Base-by-base conservation (phyloP, 306 rosid genomes). In the Inga oerstediana region DNA sequence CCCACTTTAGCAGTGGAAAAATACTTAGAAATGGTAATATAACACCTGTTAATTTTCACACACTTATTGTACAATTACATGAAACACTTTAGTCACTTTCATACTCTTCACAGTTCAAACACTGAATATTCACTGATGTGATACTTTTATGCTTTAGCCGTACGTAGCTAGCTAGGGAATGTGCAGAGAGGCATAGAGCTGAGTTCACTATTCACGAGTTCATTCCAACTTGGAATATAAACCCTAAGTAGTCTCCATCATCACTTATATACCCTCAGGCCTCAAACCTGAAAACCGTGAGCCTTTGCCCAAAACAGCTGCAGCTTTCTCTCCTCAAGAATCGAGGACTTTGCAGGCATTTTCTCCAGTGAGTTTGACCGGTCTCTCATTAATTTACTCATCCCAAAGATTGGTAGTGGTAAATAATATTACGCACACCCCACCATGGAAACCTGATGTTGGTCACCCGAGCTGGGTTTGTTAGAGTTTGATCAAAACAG, bases 131-230 rank as follows among this genome's bases (percentile, higher is more conserved):
- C 79, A 37, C 10, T 77, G 82, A 83, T 80, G 81, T 77, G 85
- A 82, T 85, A 43, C 81, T 88, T 69, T 67, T 70, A 83, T 83
- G 76, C 87, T 72, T 70, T 80, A 76, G 37, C 83, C 45, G 46
- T 34, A 62, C 68, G 35, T 62, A 62, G 32, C 34, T 62, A 16
- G 72, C 3, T 69, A 82, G 81, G 39, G 88, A 82, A 88, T 82
- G 79, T 78, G 74, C 82, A 83, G 86, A 48, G 14, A 15, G 19
- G 44, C 8, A 67, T n/a, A 61, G 30, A 61, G 66, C n/a, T 54
- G 3, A 67, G 12, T 22, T 14, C 44, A 66, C 54, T 17, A 30
- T 39, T 64, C 41, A 64, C 70, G 30, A 30, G 70, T 64, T 6
- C 8, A 39, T 39, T 64, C 70, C 70, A 64, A 30, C 70, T 12